Evolutionary conservation across 768 basidiomycete genomes (phyloP).

Genomic region (Imleria badia): DNA sequence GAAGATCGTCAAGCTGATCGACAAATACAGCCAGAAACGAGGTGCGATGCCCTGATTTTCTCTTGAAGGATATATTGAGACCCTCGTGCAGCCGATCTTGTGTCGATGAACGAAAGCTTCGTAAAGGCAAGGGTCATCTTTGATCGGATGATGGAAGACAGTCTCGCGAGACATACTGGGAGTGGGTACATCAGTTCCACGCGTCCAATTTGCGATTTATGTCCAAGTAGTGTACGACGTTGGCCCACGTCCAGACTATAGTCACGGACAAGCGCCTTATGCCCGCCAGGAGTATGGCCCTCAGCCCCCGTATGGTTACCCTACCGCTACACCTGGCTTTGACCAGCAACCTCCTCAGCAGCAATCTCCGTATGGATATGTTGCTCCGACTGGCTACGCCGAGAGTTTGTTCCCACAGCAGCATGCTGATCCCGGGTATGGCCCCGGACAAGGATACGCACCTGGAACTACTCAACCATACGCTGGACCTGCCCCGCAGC

Average conservation of each 20-base stretch:
- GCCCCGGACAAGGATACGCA: conserved; percentile 21
- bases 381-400: conserved; percentile 20
- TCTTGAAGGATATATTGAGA: neutral
- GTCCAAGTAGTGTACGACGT: conserved; percentile 51
- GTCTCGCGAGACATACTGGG: conserved; percentile 69
- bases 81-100: conserved; percentile 70
- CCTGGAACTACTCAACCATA: conserved; percentile 23
- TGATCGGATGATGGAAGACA: conserved; percentile 92
- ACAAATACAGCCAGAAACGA: conserved; percentile 96
- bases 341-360: conserved; percentile 43
- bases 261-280: conserved; percentile 24
- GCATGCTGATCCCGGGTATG: conserved; percentile 26
- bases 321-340: conserved; percentile 34
- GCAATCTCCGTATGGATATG: conserved; percentile 28
- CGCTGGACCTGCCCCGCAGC: conserved; percentile 21
- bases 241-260: conserved; percentile 31
- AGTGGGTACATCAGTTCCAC: conserved; percentile 37
- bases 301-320: conserved; percentile 49
- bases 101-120: conserved; percentile 94
- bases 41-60: conserved; percentile 33
- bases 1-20: conserved; percentile 94
- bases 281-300: conserved; percentile 35
- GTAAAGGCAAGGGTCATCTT: conserved; percentile 86
- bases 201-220: conserved; percentile 7
- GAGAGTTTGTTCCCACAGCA: conserved; percentile 29